Base-by-base conservation (phyloP, 495 filamentous ascomycete genomes). In the Rhypophila decipiens region DNA sequence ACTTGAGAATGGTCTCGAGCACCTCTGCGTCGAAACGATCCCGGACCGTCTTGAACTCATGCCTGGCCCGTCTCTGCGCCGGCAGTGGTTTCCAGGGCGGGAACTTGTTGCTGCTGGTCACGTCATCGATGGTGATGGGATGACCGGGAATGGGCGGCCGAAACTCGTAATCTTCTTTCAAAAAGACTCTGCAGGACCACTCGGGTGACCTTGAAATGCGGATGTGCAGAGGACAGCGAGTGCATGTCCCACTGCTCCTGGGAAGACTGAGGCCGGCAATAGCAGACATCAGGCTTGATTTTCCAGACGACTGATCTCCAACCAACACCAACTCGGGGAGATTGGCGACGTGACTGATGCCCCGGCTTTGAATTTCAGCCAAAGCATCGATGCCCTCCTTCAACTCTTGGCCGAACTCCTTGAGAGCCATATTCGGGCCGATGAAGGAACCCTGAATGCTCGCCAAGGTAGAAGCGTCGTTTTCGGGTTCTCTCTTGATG, bases 281-380 rank as follows among this genome's bases (percentile, higher is more conserved):
- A 0, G 82, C 85, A 23, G 88, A 86, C 61, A 95, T 88, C 0
- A 94, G 64, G 2, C 84, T 88, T 3, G 78, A 84, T 52, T 95
- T 95, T 0, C 88, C 88, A 0, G 87, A 80, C 2, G 77, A 83
- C 50, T 94, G 88, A 46, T 93, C 87, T 1, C 88, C 88, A 1
- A 90, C 79, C 0, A 90, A 77, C 11, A 86, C 85, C 13, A 93
- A 75, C 51, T 87, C 87, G 0, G 88, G 87, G 0, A 93, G 65
- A 2, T 73, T 73, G 0, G 83, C 79, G 0, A 81, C 73, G 21
- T 73, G 74, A 35, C 72, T 69, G 10, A 76, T 70, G 9, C 72
- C 72, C 0, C 67, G 64, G 1, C 60, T 59, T 36, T 76, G 72
- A 3, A 76, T 65, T 23, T 70, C 65, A 0, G 69, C 72, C 0